phyloP scores from a whole-genome alignment of 1,284 basidiomycete genomes.

The Sparassis latifolia region DNA sequence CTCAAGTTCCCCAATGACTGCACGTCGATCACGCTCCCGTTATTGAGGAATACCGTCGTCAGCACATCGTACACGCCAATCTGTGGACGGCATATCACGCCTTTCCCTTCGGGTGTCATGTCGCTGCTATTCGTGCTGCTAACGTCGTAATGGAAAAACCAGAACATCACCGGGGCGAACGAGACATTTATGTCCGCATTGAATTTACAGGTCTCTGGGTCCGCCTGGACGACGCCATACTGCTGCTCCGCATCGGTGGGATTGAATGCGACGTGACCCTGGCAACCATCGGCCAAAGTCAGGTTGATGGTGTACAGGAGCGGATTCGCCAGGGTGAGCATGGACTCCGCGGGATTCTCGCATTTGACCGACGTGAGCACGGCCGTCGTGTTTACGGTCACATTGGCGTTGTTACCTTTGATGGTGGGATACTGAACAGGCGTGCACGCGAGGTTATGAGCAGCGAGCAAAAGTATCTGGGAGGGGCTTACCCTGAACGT shows the following conservation, averaged over 20 bases:
- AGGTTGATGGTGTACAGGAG: conserved; percentile 32
- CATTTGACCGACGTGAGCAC: conserved; percentile 45
- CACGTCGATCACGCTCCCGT: conserved; percentile 34
- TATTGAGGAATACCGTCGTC: conserved; percentile 38
- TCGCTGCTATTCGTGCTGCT: conserved; percentile 13
- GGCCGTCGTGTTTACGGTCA: conserved; percentile 47
- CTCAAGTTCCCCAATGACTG: conserved; percentile 22
- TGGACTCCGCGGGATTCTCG: conserved; percentile 28
- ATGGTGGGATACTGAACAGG: conserved; percentile 29
- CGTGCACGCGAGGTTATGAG: too few species aligned
- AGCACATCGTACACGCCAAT: conserved; percentile 38
- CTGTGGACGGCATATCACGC: conserved; percentile 50
- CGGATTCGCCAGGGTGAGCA: conserved; percentile 16
- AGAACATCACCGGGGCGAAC: conserved; percentile 57
- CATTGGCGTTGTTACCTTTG: conserved; percentile 25
- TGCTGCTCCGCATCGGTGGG: conserved; percentile 34
- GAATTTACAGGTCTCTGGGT: conserved; percentile 31
- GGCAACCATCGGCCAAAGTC: conserved; percentile 39
- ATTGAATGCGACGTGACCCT: conserved; percentile 29
- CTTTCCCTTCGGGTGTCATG: conserved; percentile 32
- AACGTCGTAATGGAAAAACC: conserved; percentile 35
- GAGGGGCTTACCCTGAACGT: conserved; percentile 36
- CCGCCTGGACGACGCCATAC: conserved; percentile 34
- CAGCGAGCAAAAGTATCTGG: too few species aligned
- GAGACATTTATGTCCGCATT: conserved; percentile 25